Percentiles rank a stretch among this genome's conserved stretches.
Conservation (phyloP, 2,329 filamentous ascomycete genomes). For the Pestalotiopsis sp. region DNA sequence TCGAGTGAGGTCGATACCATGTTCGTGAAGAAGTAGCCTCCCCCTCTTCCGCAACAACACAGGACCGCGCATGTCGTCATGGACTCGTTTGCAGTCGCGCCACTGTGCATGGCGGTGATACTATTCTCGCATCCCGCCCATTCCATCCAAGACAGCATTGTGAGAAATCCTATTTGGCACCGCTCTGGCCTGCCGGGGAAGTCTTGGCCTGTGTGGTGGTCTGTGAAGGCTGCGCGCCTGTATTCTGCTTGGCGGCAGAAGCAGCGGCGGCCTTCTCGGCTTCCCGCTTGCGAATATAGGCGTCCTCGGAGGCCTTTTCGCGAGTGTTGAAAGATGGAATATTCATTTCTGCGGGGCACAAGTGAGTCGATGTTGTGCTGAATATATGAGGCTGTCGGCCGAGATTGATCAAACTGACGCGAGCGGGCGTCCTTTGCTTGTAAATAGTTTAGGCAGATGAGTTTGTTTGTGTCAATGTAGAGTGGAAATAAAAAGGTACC, state of each 20-base stretch:
- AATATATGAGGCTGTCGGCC: background rate
- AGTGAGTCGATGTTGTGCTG: no score
- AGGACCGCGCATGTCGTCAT: background rate
- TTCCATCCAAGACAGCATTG: background rate
- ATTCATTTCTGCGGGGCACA: background rate
- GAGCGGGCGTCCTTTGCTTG: no score
- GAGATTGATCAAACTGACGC: no score
- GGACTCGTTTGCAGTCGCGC: background rate
- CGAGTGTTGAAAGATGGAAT: constrained; percentile 10
- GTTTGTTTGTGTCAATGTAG: no score
- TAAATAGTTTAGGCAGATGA: no score
- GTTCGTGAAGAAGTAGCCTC: background rate
- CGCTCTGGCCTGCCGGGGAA: background rate
- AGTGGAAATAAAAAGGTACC: no score
- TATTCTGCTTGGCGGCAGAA: constrained; percentile 10
- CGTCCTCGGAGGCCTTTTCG: constrained; percentile 10
- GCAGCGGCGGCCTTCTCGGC: constrained; percentile 11
- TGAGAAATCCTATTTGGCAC: background rate
- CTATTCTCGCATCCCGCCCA: background rate
- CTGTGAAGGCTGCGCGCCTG: background rate
- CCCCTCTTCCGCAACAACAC: background rate
- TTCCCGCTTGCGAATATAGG: constrained; percentile 13
- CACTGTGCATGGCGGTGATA: background rate
- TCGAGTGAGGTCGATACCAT: background rate
- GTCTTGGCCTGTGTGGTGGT: constrained; percentile 3